Percentiles rank a stretch among this genome's conserved stretches.
These are phyloP conservation scores for Agastache rugosa DNA, from an alignment of 257 asterid species.

Conservation along the genomic window DNA sequence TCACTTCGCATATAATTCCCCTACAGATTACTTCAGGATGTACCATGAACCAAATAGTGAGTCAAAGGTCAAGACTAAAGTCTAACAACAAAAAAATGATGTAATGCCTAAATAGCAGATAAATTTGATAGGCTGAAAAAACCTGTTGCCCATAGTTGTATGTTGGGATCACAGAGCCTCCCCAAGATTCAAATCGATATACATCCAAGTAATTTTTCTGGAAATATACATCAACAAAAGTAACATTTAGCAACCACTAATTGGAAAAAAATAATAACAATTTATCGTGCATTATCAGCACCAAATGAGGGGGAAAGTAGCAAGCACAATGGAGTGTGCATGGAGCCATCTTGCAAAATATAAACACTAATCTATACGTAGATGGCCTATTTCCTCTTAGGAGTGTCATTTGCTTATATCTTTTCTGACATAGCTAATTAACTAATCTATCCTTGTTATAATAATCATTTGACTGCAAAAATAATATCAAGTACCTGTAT, in stretches of 20 bases:
- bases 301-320: constrained; percentile 15
- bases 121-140: constrained; percentile 31
- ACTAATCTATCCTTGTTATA: not conserved
- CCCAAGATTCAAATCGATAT: constrained; percentile 92
- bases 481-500: not conserved
- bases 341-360: constrained; percentile 25
- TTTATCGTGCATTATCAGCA: constrained; percentile 23
- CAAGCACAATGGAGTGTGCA: constrained; percentile 6
- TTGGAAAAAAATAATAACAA: not conserved
- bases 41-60: constrained; percentile 18
- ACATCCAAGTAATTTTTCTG: constrained; percentile 98
- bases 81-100: constrained; percentile 21
- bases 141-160: constrained; percentile 88
- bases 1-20: constrained; percentile 3
- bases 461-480: constrained; percentile 2
- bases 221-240: constrained; percentile 34
- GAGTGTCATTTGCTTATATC: constrained; percentile 17
- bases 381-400: constrained; percentile 24
- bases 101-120: constrained; percentile 12
- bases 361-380: not conserved
- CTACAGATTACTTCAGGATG: constrained; percentile 17
- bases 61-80: not conserved
- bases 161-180: constrained; percentile 86
- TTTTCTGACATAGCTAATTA: constrained; percentile 11
- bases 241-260: constrained; percentile 26